Base-by-base conservation (phyloP, 148 eudicot species). In the Amaranthus palmeri region DNA sequence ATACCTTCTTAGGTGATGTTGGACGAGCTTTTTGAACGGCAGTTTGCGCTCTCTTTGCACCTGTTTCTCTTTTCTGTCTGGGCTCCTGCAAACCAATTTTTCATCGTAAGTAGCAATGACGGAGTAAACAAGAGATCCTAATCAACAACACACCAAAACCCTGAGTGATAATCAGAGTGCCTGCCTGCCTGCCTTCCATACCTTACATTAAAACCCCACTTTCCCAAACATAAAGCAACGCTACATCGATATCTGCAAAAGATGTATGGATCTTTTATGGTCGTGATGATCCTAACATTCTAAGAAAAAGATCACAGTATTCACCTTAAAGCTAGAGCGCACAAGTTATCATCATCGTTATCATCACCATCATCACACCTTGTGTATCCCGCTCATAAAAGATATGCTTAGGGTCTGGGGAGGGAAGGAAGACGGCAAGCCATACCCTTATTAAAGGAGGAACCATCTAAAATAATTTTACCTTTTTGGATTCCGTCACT, bases 401-500 rank as follows among this genome's bases (percentile, higher is more conserved):
- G 36, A 25, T 25, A 25, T 25, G 36, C 36, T 25, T 25, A 25
- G 36, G 36, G 36, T 25, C 36, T 25, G 36, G 36, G 36, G 36
- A 25, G 36, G 36, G 36, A 0, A 25, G 36, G 36, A 25, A 25
- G 36, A 25, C 36, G 36, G 36, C 36, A 25, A 25, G 36, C 0
- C 36, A 25, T 25, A 25, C 36, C 36, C 36, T 25, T 54, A 50
- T 60, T 50, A 51, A 71, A 43, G 17, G 41, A 14, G 15, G 46
- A 9, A 14, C 42, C 13, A 56, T 58, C 13, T 41, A 4, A 6
- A 11, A 55, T 50, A 77, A 58, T 70, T 70, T 51, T 9, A 81
- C 83, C 69, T 10, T 81, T 66, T 60, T 65, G n/a, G 80, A 72
- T 51, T 73, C 65, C 51, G 74, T 11, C 49, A 42, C 72, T 50